A percentile compares a stretch with the other conserved stretches of the same genome.
Conservation (phyloP, 345 rosid genomes). For the Moricandia moricandioides region DNA sequence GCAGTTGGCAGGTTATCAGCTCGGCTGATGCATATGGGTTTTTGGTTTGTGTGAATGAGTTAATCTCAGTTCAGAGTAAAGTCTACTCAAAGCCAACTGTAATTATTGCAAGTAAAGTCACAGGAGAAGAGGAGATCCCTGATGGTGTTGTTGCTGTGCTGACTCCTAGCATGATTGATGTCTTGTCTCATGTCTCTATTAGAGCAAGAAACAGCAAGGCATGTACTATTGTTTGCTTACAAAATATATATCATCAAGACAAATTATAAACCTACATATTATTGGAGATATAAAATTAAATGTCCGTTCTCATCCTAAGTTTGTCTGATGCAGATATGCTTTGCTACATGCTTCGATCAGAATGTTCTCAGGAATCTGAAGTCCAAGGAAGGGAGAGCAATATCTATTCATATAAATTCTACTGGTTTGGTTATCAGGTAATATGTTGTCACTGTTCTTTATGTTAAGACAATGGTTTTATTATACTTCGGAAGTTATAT, state of each 20-base stretch:
- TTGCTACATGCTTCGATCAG: slow-evolving; percentile 94
- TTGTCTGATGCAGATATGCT: slow-evolving; percentile 71
- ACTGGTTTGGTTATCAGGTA: slow-evolving; percentile 73
- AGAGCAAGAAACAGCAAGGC: slow-evolving; percentile 98
- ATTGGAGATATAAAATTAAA: background rate
- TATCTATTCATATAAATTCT: slow-evolving; percentile 68
- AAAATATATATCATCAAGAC: background rate
- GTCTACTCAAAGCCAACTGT: slow-evolving; percentile 72
- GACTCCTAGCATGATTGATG: slow-evolving; percentile 96
- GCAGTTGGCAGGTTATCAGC: slow-evolving; percentile 98
- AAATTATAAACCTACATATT: background rate
- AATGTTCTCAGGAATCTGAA: slow-evolving; percentile 60
- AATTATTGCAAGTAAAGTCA: slow-evolving; percentile 74
- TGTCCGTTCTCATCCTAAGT: slow-evolving; percentile 12
- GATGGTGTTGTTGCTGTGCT: slow-evolving; percentile 88
- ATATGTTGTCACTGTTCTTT: slow-evolving; percentile 6
- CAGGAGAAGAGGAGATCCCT: slow-evolving; percentile 97
- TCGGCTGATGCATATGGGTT: slow-evolving; percentile 76
- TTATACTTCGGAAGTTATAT: background rate
- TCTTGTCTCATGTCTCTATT: slow-evolving; percentile 93
- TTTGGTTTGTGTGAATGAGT: slow-evolving; percentile 69
- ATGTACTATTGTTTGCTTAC: slow-evolving; percentile 22
- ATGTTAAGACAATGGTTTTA: background rate
- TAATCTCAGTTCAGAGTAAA: slow-evolving; percentile 75
- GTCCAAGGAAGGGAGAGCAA: slow-evolving; percentile 67